Percentiles rank a stretch among this genome's conserved stretches.
phyloP scores from a whole-genome alignment of 2,329 filamentous ascomycete species.

The Conoideocrella luteorostrata region DNA sequence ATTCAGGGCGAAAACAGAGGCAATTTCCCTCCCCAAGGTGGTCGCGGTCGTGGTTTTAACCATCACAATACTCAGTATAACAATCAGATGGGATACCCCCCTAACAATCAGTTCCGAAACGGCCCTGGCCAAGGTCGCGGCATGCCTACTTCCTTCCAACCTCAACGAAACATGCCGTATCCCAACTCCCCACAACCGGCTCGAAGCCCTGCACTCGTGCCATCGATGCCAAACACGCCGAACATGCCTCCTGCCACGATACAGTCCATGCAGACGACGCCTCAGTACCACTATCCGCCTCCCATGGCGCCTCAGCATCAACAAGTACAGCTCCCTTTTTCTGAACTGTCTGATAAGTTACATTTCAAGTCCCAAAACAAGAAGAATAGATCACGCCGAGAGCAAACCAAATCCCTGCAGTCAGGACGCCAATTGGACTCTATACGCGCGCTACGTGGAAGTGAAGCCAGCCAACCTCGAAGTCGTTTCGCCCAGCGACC shows the following conservation, averaged over 20 bases:
- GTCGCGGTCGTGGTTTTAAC: constrained; percentile 45
- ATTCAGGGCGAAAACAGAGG: constrained; percentile 53
- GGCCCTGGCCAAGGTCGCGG: constrained; percentile 43
- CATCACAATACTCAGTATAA: constrained; percentile 37
- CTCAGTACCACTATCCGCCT: constrained; percentile 55
- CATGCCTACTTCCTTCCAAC: constrained; percentile 42
- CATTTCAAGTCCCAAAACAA: constrained; percentile 35
- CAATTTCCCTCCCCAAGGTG: constrained; percentile 41
- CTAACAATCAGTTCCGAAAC: constrained; percentile 36
- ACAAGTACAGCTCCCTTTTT: constrained; percentile 50
- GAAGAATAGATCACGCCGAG: constrained; percentile 40
- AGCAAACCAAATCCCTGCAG: constrained; percentile 39
- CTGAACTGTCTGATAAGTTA: constrained; percentile 25
- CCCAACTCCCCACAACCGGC: constrained; percentile 59
- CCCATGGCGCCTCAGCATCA: constrained; percentile 54
- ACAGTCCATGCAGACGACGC: constrained; percentile 54
- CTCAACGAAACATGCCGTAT: constrained; percentile 41
- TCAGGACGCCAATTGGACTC: constrained; percentile 31
- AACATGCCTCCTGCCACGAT: constrained; percentile 58
- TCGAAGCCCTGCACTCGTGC: constrained; percentile 59
- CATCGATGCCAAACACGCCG: constrained; percentile 62
- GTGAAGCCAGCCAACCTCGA: constrained; percentile 29
- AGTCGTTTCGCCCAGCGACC: constrained; percentile 41
- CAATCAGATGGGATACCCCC: constrained; percentile 38
- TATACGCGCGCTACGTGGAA: constrained; percentile 26